Evolutionary conservation across 2,329 filamentous ascomycete genomes (phyloP).

Genomic region (Trichoderma simmonsii): DNA sequence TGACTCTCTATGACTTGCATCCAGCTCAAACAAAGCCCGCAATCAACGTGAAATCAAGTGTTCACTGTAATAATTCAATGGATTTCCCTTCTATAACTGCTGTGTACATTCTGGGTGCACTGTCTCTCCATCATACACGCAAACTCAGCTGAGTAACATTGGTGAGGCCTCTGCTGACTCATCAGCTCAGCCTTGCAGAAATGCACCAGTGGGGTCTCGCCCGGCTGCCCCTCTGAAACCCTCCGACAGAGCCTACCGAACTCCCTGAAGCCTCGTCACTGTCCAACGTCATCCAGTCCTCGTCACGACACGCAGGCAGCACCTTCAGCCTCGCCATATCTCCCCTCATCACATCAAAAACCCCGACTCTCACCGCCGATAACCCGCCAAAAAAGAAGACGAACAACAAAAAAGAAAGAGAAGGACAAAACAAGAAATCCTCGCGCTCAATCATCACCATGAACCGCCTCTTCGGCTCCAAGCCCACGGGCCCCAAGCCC

Average conservation of each 20-base stretch:
- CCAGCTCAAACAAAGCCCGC: background rate
- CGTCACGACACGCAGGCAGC: background rate
- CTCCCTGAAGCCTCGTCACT: conserved; percentile 17
- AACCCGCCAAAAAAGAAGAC: no score
- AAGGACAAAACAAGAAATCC: background rate
- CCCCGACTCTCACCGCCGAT: background rate
- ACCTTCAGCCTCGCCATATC: background rate
- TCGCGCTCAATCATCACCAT: conserved; percentile 53
- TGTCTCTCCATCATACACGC: background rate
- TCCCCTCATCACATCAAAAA: background rate
- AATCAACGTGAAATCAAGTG: background rate
- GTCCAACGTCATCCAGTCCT: conserved; percentile 19
- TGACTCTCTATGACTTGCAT: background rate
- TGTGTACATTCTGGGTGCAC: no score
- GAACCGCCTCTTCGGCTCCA: conserved; percentile 94
- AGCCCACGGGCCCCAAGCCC: conserved; percentile 83
- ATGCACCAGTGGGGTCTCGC: conserved; percentile 1
- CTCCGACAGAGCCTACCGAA: background rate
- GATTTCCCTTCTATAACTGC: background rate
- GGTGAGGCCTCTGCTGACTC: conserved; percentile 6
- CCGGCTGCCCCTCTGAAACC: conserved; percentile 9
- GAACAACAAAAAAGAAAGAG: no score
- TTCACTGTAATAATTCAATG: background rate
- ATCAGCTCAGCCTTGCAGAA: conserved; percentile 7
- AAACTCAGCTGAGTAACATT: background rate